Conservation (phyloP, 2,329 filamentous ascomycete genomes). For the Diaporthe nobilis region DNA sequence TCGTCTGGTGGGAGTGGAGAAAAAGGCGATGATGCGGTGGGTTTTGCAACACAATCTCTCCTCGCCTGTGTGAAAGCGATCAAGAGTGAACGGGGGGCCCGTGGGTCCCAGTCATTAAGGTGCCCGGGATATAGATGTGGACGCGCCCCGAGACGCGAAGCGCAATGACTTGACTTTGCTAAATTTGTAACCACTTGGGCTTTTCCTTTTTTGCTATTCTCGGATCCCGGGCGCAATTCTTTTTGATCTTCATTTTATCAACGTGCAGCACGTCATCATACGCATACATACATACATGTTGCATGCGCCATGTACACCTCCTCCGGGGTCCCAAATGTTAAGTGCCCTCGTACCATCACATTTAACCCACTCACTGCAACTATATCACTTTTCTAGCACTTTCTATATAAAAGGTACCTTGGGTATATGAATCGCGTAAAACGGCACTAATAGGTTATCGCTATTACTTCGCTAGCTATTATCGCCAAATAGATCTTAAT, state of each 20-base stretch:
- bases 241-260: neutral
- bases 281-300: neutral
- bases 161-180: neutral
- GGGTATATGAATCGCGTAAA: no score
- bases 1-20: neutral
- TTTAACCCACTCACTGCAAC: no score
- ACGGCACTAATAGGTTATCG: no score
- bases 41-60: neutral
- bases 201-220: neutral
- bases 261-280: constrained; percentile 5
- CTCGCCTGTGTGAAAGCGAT: neutral
- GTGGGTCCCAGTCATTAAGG: neutral
- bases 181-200: neutral
- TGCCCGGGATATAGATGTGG: constrained; percentile 2
- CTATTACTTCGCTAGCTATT: no score
- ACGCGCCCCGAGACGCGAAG: neutral
- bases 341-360: no score
- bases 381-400: no score
- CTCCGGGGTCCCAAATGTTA: no score
- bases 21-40: neutral
- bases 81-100: neutral
- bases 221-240: neutral
- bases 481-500: no score
- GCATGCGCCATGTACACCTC: neutral
- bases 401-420: no score